phyloP scores from a whole-genome alignment of 2,329 filamentous ascomycete species.

The Diaporthe australafricana region DNA sequence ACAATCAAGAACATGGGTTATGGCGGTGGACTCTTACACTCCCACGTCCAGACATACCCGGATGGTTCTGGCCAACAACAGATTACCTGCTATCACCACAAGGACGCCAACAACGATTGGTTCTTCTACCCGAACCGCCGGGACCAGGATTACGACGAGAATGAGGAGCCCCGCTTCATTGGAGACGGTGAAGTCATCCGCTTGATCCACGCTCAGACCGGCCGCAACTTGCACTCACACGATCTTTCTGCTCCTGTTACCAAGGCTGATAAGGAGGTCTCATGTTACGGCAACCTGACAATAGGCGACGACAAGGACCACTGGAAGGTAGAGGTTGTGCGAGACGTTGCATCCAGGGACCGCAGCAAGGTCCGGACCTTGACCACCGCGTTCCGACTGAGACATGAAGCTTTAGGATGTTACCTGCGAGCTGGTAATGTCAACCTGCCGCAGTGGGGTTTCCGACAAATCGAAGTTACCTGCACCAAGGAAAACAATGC shows the following conservation, averaged over 20 bases:
- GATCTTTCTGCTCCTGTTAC: constrained; percentile 87
- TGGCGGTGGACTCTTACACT: constrained; percentile 94
- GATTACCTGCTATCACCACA: constrained; percentile 99
- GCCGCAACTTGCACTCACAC: constrained; percentile 97
- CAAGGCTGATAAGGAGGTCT: constrained; percentile 93
- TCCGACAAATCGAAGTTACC: constrained; percentile 98
- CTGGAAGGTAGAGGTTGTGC: constrained; percentile 93
- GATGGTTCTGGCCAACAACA: constrained; percentile 96
- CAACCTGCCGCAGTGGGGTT: constrained; percentile 98
- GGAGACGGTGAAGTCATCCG: constrained; percentile 83
- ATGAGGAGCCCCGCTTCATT: constrained; percentile 80
- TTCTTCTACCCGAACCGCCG: constrained; percentile 95
- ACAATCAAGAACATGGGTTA: constrained; percentile 99
- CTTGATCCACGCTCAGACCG: constrained; percentile 93
- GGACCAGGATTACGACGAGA: constrained; percentile 77
- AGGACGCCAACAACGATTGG: constrained; percentile 99
- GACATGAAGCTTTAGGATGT: constrained; percentile 84
- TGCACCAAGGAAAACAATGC: constrained; percentile 95
- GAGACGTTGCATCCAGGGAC: constrained; percentile 88
- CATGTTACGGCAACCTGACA: constrained; percentile 94
- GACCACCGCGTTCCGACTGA: constrained; percentile 91
- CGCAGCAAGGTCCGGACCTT: constrained; percentile 88
- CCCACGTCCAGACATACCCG: constrained; percentile 94
- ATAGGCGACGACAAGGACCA: constrained; percentile 98
- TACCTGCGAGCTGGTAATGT: constrained; percentile 96